Percentiles rank a stretch among this genome's conserved stretches.
Evolutionary conservation across 176 grass and related monocot genomes (phyloP).

Genomic region (Aegilops bicornis): DNA sequence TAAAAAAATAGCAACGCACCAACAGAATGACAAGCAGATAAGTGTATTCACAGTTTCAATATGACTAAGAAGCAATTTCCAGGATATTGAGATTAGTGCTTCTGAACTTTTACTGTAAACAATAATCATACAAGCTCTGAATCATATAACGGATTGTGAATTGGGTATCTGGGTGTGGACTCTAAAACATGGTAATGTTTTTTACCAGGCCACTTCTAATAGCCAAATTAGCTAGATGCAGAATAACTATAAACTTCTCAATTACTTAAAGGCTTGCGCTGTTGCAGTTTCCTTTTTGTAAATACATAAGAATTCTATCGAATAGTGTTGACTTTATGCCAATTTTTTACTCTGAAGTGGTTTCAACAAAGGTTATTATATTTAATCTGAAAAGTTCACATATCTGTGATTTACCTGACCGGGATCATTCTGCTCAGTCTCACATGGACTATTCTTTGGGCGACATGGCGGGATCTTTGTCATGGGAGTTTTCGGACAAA

Average conservation of each 20-base stretch:
- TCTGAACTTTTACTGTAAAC: no score
- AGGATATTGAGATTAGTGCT: no score
- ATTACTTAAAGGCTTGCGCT: neutral
- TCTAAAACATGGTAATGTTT: no score
- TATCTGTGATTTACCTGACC: slow-evolving; percentile 36
- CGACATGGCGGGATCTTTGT: slow-evolving; percentile 51
- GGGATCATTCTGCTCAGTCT: slow-evolving; percentile 37
- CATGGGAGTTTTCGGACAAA: slow-evolving; percentile 79
- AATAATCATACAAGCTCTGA: no score
- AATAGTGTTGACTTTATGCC: no score
- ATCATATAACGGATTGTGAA: no score
- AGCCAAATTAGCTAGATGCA: neutral
- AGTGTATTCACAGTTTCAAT: no score
- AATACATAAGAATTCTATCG: neutral
- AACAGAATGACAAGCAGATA: no score
- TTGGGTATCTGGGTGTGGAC: no score
- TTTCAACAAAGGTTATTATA: slow-evolving; percentile 3
- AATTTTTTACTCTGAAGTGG: neutral
- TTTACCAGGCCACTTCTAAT: no score
- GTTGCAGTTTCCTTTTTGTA: neutral
- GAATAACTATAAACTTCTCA: neutral
- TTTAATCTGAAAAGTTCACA: neutral
- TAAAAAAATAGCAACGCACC: no score
- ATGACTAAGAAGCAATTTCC: no score
- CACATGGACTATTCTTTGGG: slow-evolving; percentile 45